Conservation (phyloP, 371 early-diverging fungal species). For the Dipsacomyces acuminosporus region DNA sequence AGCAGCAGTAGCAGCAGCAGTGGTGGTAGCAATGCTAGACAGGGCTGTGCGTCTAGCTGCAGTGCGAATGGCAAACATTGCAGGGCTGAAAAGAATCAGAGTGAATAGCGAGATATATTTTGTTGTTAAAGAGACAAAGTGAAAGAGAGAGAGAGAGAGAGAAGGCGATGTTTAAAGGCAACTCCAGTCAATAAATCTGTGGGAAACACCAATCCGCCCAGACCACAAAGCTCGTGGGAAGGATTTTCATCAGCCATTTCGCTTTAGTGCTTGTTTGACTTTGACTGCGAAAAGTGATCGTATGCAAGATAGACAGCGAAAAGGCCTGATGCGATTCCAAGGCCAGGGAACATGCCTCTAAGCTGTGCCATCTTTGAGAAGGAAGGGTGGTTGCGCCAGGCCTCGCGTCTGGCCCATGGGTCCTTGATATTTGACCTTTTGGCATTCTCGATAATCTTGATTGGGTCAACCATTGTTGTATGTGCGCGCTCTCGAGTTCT, state of each 20-base stretch:
- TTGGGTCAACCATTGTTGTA: conserved; percentile 35
- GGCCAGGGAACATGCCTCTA: conserved; percentile 73
- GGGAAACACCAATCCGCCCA: not conserved
- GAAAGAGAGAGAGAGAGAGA: no score
- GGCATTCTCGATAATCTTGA: conserved; percentile 37
- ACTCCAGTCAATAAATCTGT: no score
- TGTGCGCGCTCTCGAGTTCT: no score
- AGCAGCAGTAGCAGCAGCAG: not conserved
- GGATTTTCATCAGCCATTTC: no score
- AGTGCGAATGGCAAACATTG: conserved; percentile 6
- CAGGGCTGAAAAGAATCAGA: not conserved
- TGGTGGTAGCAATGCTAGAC: not conserved
- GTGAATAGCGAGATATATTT: not conserved
- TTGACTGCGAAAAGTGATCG: conserved; percentile 58
- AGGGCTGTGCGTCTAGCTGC: not conserved
- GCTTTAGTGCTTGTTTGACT: conserved; percentile 21
- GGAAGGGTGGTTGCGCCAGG: conserved; percentile 78
- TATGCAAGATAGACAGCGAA: conserved; percentile 74
- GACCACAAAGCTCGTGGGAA: conserved; percentile 5
- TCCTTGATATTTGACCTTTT: conserved; percentile 47
- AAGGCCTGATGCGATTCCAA: conserved; percentile 74
- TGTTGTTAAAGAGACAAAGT: not conserved
- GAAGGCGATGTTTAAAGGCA: no score
- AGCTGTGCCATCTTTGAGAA: conserved; percentile 62
- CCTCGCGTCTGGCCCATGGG: conserved; percentile 84